A percentile compares a stretch with the other conserved stretches of the same genome.
phyloP scores from a whole-genome alignment of 2,329 filamentous ascomycete genomes.

The Ambrosiella cleistominuta region DNA sequence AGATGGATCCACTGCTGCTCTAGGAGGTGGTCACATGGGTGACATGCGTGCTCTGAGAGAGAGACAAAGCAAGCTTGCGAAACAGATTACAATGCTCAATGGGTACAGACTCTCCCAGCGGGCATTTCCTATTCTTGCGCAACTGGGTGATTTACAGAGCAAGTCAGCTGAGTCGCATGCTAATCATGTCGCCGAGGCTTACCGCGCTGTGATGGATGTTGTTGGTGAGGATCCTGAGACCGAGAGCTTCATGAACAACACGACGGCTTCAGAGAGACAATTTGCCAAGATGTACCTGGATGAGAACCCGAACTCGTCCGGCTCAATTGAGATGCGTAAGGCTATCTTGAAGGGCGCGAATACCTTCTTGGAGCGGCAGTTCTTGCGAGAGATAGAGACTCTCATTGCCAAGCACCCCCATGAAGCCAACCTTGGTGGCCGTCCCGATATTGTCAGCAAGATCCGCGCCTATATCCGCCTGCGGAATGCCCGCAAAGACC shows the following conservation, averaged over 20 bases:
- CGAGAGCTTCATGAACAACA: slow-evolving; percentile 40
- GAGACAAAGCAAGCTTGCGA: slow-evolving; percentile 67
- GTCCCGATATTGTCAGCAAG: slow-evolving; percentile 76
- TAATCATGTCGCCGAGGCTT: slow-evolving; percentile 63
- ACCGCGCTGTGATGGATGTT: slow-evolving; percentile 63
- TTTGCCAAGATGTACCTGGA: slow-evolving; percentile 65
- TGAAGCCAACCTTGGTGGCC: slow-evolving; percentile 76
- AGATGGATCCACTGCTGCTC: slow-evolving; percentile 17
- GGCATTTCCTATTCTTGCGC: slow-evolving; percentile 56
- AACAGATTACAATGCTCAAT: slow-evolving; percentile 67
- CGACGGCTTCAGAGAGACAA: slow-evolving; percentile 54
- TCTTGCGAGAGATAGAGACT: slow-evolving; percentile 59
- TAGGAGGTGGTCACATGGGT: slow-evolving; percentile 33
- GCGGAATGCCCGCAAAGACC: slow-evolving; percentile 60
- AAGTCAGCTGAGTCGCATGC: slow-evolving; percentile 54
- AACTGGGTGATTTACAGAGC: slow-evolving; percentile 58
- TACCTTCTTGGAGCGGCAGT: slow-evolving; percentile 62
- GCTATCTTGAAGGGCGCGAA: slow-evolving; percentile 67
- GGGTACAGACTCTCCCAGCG: slow-evolving; percentile 46
- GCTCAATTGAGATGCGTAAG: slow-evolving; percentile 52
- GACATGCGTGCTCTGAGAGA: slow-evolving; percentile 65
- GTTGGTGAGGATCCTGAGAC: slow-evolving; percentile 51
- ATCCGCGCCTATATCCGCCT: slow-evolving; percentile 83
- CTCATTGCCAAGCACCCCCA: slow-evolving; percentile 67
- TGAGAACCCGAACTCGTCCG: slow-evolving; percentile 46